phyloP scores from a whole-genome alignment of 1,284 basidiomycete genomes.

The Leccinum solheimii region DNA sequence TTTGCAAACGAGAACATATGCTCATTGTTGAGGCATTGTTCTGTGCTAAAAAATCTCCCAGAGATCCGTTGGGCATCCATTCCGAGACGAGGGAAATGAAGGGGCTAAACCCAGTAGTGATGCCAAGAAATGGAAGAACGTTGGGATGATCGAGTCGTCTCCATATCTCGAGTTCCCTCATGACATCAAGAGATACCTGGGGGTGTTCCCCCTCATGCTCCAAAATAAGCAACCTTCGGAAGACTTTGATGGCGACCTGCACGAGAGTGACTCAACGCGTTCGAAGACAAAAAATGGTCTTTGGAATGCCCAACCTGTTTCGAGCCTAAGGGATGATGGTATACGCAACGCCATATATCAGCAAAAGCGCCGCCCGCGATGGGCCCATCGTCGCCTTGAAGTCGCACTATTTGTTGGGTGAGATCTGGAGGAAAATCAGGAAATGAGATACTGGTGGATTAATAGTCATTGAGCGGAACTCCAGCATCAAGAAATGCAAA shows the following conservation, averaged over 20 bases:
- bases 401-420: slow-evolving; percentile 16
- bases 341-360: slow-evolving; percentile 17
- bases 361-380: slow-evolving; percentile 12
- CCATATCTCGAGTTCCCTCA: slow-evolving; percentile 25
- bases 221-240: slow-evolving; percentile 7
- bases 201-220: neutral
- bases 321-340: neutral
- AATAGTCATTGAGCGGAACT: neutral
- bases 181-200: slow-evolving; percentile 6
- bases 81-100: slow-evolving; percentile 19
- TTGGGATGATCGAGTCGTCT: slow-evolving; percentile 23
- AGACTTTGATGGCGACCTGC: slow-evolving; percentile 25
- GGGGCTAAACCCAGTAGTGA: slow-evolving; percentile 17
- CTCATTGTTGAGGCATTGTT: slow-evolving; percentile 6
- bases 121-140: slow-evolving; percentile 23
- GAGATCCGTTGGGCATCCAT: slow-evolving; percentile 23
- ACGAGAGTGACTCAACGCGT: neutral
- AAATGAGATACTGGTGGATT: slow-evolving; percentile 13
- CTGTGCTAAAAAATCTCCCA: slow-evolving; percentile 10
- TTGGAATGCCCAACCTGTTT: neutral
- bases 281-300: neutral
- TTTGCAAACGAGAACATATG: slow-evolving; percentile 5
- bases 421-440: slow-evolving; percentile 15
- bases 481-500: neutral
- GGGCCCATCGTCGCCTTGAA: neutral